Base-by-base conservation (phyloP, 208 protist genomes). In the Kentomonas sorsogonicus region DNA sequence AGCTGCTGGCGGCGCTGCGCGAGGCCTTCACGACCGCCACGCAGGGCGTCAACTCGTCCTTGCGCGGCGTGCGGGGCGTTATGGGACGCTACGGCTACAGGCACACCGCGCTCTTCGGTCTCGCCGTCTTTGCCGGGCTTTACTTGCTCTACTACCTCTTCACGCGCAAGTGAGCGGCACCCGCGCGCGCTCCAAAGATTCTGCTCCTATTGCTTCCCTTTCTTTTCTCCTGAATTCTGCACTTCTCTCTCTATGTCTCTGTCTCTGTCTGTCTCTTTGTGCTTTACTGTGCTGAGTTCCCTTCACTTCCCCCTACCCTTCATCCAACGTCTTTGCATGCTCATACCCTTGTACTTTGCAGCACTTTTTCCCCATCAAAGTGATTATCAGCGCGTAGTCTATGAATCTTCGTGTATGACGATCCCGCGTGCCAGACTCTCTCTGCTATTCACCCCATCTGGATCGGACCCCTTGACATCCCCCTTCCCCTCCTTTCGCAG, bases 21-120 rank as follows among this genome's bases (percentile, higher is more conserved):
- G 63, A 43, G 29, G 66, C 70, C 1, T 84, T 93, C 31, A 69
- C 60, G 20, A 69, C 63, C 0, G 80, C 86, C 18, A 66, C 66
- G 13, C 54, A 66, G 18, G 86, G 86, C 11, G 80, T 93, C 18
- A 69, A 71, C 44, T 59, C 62, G 15, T 70, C 83, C 20, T 72
- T 89, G 10, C 61, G 36, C 10, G 64, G 69, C 1, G 64, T 93
- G 34, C 69, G 72, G 25, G 67, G 55, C 22, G 81, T 87, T 4
- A 75, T 89, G 65, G 54, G 53, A 9, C 74, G 73, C 11, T 85
- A 90, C 58, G 83, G 83, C 2, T 89, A 60, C 60, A 69, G 64
- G 38, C 70, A 93, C 52, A 83, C 68, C 4, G 3, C 74, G 3
- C 26, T 62, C 7, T 61, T 89, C 33, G 72, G 44, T 23, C 31